These are phyloP conservation scores for Starmerella floris DNA, from an alignment of 805 yeast species.

Conservation along the genomic window DNA sequence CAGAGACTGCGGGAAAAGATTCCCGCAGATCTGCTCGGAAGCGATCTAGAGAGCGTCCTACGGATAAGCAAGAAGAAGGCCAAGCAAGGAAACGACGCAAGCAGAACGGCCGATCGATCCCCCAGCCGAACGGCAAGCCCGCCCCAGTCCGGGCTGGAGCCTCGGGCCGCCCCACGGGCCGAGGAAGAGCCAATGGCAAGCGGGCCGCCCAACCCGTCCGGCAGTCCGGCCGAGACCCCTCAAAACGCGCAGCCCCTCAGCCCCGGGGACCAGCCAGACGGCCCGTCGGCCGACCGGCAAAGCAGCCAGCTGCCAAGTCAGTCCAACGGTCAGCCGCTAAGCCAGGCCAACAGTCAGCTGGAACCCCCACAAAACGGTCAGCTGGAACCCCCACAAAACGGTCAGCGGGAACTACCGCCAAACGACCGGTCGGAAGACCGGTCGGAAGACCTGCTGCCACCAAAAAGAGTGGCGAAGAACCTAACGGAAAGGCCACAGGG, in stretches of 20 bases:
- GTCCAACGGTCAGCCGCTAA: background rate
- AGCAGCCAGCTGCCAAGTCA: too few relatives aligned
- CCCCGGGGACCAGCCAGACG: background rate
- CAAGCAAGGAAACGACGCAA: background rate
- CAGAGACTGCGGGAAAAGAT: constrained; percentile 12
- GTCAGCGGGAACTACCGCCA: background rate
- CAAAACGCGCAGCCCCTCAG: too few relatives aligned
- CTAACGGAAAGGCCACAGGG: background rate
- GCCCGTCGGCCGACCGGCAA: background rate
- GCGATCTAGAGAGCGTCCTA: constrained; percentile 18
- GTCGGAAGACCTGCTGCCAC: background rate
- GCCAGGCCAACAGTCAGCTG: background rate
- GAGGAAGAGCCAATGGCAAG: too few relatives aligned
- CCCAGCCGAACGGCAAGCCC: too few relatives aligned
- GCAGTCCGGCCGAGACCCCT: too few relatives aligned
- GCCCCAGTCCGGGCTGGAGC: too few relatives aligned
- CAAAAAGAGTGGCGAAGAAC: too few relatives aligned
- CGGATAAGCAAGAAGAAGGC: background rate
- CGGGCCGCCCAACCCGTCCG: too few relatives aligned
- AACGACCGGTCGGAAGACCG: background rate
- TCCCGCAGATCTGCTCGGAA: constrained; percentile 34
- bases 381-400: background rate
- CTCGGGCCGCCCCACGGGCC: too few relatives aligned
- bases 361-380: background rate
- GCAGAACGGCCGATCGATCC: too few relatives aligned